Conservation (phyloP, 495 filamentous ascomycete genomes). For the Parmelia sp. region DNA sequence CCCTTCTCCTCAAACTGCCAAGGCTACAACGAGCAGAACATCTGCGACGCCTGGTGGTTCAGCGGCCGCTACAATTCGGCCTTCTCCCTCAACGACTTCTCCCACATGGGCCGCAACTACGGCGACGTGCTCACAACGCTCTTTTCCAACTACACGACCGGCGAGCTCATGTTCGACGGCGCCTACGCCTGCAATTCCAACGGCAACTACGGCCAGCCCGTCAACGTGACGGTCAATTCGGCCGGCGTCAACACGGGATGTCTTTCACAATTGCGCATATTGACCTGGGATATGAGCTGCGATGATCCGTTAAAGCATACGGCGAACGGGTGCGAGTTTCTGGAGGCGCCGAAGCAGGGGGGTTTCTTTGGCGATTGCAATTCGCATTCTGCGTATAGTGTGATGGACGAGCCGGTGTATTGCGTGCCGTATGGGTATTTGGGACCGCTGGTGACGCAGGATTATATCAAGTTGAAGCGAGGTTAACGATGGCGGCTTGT, state of each 20-base stretch:
- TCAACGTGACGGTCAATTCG: conserved; percentile 18
- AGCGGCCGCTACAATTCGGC: conserved; percentile 14
- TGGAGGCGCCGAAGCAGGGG: conserved; percentile 16
- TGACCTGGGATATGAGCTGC: conserved; percentile 23
- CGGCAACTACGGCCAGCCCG: conserved; percentile 13
- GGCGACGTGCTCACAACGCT: conserved; percentile 14
- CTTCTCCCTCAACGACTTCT: conserved; percentile 22
- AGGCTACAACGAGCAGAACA: conserved; percentile 18
- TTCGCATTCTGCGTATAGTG: conserved; percentile 14
- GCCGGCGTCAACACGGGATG: conserved; percentile 19
- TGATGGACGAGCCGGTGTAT: conserved; percentile 21
- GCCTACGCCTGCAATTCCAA: conserved; percentile 21
- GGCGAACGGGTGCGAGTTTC: conserved; percentile 15
- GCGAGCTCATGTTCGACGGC: conserved; percentile 19
- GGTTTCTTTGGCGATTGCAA: conserved; percentile 14
- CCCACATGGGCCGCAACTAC: conserved; percentile 17
- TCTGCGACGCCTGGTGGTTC: conserved; percentile 24
- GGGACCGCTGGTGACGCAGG: conserved; percentile 18
- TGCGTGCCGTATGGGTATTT: conserved; percentile 22
- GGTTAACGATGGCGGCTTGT: not conserved
- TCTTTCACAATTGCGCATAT: conserved; percentile 17
- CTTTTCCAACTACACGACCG: conserved; percentile 24
- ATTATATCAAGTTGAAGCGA: conserved; percentile 4
- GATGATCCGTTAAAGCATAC: not conserved
- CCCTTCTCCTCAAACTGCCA: conserved; percentile 12